Evolutionary conservation across 2,329 filamentous ascomycete genomes (phyloP), one percentile per base, ranked within the genome.

Genomic region (Lasiodiplodia hormozganensis): DNA sequence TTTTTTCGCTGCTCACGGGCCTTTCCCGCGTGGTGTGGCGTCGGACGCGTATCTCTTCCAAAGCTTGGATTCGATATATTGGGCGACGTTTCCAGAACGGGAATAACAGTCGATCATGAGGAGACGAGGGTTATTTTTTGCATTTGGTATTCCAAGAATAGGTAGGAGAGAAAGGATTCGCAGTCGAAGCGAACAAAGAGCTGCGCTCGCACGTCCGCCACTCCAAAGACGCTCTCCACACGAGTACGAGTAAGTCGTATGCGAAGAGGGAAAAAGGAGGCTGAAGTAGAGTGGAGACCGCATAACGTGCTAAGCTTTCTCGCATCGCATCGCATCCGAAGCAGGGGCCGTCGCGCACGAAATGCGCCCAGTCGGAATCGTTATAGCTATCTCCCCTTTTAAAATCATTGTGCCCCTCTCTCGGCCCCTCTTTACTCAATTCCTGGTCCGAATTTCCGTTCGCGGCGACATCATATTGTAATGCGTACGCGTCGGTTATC

Each of bases 141-240:
- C 38, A 60, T 60, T 53, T 60, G 56, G 56, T 60, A 47, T 60
- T 60, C 56, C 56, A 47, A 60, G 56, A 43, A 60, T 60, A 60
- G 16, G 21, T 31, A 57, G 34, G 23, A 56, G 16, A 18, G 28
- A 28, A 23, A 49, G 16, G 16, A 31, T 56, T 56, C 8, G 25
- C 36, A 18, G 34, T 62, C 10, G 58, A 62, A 62, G 58, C 54
- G 54, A 58, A 21, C 43, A 18, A 43, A 43, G 53, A 16, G 40
- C 12, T 43, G 23, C 14, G 40, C 40, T 47, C 43, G n/a, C n/a
- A 47, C 43, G 43, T 21, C 43, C 43, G 8, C 8, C 31, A 34
- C 31, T 34, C 31, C 31, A 34, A 43, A 18, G 40, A 43, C 31
- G 40, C 43, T 47, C 43, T 47, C 43, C 43, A 47, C 43, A 47